Evolutionary conservation across 805 yeast species (phyloP).

Genomic region (Saccharomycopsis vini): DNA sequence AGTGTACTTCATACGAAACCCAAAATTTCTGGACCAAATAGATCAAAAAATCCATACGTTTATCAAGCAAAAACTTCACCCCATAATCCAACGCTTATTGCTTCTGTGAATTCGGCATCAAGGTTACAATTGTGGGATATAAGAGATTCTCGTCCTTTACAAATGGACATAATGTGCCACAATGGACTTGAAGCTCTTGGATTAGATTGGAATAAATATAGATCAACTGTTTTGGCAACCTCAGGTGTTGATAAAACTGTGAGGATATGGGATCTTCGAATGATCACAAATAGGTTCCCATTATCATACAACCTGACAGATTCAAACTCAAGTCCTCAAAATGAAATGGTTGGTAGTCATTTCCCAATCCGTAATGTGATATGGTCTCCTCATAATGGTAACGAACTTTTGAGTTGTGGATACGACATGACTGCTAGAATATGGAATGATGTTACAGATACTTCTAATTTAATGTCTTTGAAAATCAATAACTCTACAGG

Average conservation of each 20-base stretch:
- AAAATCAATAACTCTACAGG: conserved; percentile 34
- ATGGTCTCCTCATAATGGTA: conserved; percentile 86
- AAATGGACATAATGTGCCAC: conserved; percentile 57
- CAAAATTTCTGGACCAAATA: conserved; percentile 27
- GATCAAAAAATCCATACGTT: conserved; percentile 47
- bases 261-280: conserved; percentile 82
- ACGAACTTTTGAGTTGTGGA: conserved; percentile 62
- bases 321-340: conserved; percentile 55
- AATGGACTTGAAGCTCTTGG: conserved; percentile 72
- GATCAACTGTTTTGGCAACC: conserved; percentile 69
- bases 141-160: conserved; percentile 53
- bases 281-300: conserved; percentile 36
- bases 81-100: conserved; percentile 61
- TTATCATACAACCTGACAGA: conserved; percentile 27
- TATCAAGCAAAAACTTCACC: conserved; percentile 80
- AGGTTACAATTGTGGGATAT: conserved; percentile 76
- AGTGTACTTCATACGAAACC: conserved; percentile 31
- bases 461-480: conserved; percentile 40
- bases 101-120: conserved; percentile 69
- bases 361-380: conserved; percentile 74
- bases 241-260: conserved; percentile 88
- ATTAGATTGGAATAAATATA: conserved; percentile 87
- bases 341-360: conserved; percentile 79
- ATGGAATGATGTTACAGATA: conserved; percentile 69
- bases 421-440: conserved; percentile 90